phyloP scores from a whole-genome alignment of 2,329 filamentous ascomycete species.

The Botryotinia narcissicola region DNA sequence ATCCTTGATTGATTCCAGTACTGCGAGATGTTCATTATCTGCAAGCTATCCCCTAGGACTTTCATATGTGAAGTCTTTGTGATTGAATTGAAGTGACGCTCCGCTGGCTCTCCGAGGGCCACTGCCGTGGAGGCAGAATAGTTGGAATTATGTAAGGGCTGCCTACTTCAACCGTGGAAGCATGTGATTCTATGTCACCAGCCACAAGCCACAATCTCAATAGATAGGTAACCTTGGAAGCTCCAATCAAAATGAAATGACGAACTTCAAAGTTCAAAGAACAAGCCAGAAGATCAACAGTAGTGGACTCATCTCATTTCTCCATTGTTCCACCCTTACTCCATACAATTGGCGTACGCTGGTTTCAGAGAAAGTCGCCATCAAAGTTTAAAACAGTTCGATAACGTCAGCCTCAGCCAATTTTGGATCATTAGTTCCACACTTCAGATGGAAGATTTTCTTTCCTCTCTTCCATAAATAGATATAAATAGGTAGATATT shows the following conservation, averaged over 20 bases:
- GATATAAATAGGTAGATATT: neutral
- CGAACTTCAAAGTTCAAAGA: neutral
- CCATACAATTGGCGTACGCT: neutral
- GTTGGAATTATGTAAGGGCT: neutral
- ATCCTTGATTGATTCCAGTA: neutral
- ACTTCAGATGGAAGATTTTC: neutral
- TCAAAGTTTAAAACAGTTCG: neutral
- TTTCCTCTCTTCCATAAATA: neutral
- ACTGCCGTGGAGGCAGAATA: neutral
- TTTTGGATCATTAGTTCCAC: neutral
- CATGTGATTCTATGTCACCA: neutral
- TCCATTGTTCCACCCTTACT: constrained; percentile 3
- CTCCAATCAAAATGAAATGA: neutral
- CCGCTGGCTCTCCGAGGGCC: neutral
- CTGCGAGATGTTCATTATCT: too few relatives aligned
- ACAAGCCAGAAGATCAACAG: neutral
- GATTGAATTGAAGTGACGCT: neutral
- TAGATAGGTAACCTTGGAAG: too few relatives aligned
- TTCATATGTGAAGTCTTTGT: neutral
- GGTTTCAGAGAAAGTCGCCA: neutral
- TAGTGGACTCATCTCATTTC: neutral
- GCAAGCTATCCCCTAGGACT: neutral
- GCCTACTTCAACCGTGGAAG: neutral
- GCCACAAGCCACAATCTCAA: neutral
- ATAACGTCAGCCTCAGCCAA: constrained; percentile 1